Evolutionary conservation across 257 asterid genomes (phyloP), one percentile per base, ranked within the genome.

Genomic region (Fraxinus excelsior): DNA sequence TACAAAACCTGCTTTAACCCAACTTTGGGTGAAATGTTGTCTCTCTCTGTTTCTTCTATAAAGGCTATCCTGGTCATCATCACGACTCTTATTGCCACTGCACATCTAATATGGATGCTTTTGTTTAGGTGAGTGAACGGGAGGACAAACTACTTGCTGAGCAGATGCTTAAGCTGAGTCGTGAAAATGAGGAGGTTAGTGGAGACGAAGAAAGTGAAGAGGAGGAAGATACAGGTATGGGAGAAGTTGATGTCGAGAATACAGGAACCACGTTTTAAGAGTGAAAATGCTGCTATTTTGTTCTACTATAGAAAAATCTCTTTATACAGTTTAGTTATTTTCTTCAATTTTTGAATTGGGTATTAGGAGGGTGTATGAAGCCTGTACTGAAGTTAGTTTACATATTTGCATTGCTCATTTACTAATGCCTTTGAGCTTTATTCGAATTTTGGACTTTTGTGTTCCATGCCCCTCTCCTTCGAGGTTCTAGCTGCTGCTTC

Each of bases 161-260:
- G 64, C 94, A 92, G 0, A 89, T 95, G 96, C 91, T 87, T 31
- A 93, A 91, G 87, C 84, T 93, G 3, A 84, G 86, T 1, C 91
- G 78, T 13, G 85, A 90, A 78, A 95, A 95, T 12, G 97, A 90
- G 86, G 99, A 95, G 87, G 74, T 90, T 37, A 87, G 96, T 51
- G 99, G 96, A 8, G 99, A 95, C 46, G 99, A 93, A 79, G 94
- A 79, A 78, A 93, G 96, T 35, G 98, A 93, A 83, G 98, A 86
- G 85, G 98, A 95, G 80, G 99, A 95, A 83, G 99, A 95, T 78
- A 92, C 97, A 4, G 99, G 99, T 42, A 91, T 95, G 99, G 99
- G 99, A 71, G 96, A 93, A 14, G 71, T 91, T 40, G 98, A 92
- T 67, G 70, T 92, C 56, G 94, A 92, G 70, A 93, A 85, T 72